phyloP scores from a whole-genome alignment of 495 filamentous ascomycete genomes.

The Penicillium angulare region DNA sequence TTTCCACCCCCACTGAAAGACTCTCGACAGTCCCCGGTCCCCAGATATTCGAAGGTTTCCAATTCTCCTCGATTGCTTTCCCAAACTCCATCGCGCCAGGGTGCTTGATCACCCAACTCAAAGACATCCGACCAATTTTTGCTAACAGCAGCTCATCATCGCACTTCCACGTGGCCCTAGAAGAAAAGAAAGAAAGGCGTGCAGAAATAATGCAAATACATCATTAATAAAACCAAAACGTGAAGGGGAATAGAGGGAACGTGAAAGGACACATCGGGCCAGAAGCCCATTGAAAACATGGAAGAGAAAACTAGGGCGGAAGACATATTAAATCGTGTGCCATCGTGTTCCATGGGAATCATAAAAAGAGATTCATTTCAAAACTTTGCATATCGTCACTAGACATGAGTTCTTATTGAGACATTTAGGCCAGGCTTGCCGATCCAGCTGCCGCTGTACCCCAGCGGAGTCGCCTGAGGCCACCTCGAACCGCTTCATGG shows the following conservation, averaged over 20 bases:
- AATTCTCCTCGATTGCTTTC: background rate
- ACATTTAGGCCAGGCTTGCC: conserved; percentile 32
- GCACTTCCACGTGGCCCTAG: background rate
- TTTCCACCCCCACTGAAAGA: too few species aligned
- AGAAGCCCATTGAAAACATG: background rate
- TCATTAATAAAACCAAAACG: too few species aligned
- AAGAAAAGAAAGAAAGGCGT: background rate
- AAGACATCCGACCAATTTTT: background rate
- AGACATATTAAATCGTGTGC: background rate
- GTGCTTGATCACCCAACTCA: background rate
- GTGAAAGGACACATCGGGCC: background rate
- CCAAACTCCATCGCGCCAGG: background rate
- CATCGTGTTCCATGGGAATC: background rate
- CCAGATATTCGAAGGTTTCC: too few species aligned
- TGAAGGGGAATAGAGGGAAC: too few species aligned
- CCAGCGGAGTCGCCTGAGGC: conserved; percentile 46
- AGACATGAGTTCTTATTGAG: background rate
- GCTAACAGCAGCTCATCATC: background rate
- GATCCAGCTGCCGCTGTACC: conserved; percentile 38
- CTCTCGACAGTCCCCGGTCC: too few species aligned
- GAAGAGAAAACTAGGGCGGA: background rate
- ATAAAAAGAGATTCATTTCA: conserved; percentile 4
- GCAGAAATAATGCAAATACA: too few species aligned
- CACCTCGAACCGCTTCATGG: conserved; percentile 43
- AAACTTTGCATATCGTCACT: conserved; percentile 1